Evolutionary conservation across 2,329 filamentous ascomycete genomes (phyloP), one percentile per base, ranked within the genome.

Genomic region (Diplodia corticola): DNA sequence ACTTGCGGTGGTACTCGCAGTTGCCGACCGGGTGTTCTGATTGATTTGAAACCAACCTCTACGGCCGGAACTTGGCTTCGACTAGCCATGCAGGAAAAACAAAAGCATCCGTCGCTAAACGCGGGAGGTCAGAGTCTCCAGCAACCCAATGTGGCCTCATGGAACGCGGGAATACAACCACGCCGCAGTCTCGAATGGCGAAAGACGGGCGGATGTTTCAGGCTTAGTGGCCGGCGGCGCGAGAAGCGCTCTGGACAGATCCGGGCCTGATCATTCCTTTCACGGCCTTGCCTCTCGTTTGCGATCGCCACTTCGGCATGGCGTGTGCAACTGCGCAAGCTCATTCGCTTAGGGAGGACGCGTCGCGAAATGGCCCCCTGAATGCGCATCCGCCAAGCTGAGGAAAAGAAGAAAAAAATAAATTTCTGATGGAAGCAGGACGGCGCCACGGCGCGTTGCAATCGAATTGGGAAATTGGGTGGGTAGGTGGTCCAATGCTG

Each of bases 241-340:
- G 54, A 46, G 54, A 59, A 24, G 40, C 22, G 24, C 20, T 20
- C 10, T 13, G 26, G 20, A 35, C 57, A 15, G 57, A 49, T 22
- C 15, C 26, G 49, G 40, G 17, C 15, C n/a, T 24, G 57, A 61
- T 35, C 57, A 24, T 33, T 20, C 5, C 40, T 13, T 7, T 46
- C 33, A 22, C 24, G 13, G 15, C 22, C 17, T 59, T 13, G 40
- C 35, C 37, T 26, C 17, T 12, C 40, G 35, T 33, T 22, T 49
- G n/a, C 28, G 57, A 61, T 61, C 57, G 57, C 44, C 44, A 61
- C 48, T 49, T 61, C n/a, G 26, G 57, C 57, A 49, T 60, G 37
- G 37, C 37, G 15, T 59, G 28, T 33, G 55, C n/a, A 49, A 46
- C 26, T 35, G 54, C 54, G 40, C 24, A 17, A 60, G 57, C 57